Evolutionary conservation across 2,329 filamentous ascomycete genomes (phyloP), one percentile per base, ranked within the genome.

Genomic region (Microdochium nivale): DNA sequence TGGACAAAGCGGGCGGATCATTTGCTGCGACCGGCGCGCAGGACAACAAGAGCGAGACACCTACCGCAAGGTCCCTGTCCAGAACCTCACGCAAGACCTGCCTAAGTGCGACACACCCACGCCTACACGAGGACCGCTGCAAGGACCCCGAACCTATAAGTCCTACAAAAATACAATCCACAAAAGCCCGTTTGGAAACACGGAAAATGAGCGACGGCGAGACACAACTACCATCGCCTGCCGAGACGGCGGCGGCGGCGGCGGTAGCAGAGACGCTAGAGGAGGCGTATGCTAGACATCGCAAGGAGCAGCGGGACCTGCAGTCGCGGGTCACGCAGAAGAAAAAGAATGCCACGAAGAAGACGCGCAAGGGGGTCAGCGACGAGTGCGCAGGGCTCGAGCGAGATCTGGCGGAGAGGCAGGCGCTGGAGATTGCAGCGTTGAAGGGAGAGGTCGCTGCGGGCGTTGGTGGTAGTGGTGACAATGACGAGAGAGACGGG

Each of bases 331-430:
- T 95, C 63, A 96, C 89, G 4, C 90, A 87, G 71, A 97, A 96
- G 78, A 99, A 96, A 77, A 97, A 96, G 76, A 86, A 88, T 59
- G 91, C 94, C 16, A 95, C 87, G 47, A 99, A 97, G 72, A 90
- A 83, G 81, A 91, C 78, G 59, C 81, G 74, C 62, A 89, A 86
- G 66, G 84, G 85, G 25, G 75, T 92, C 62, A 89, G 87, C 40
- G 77, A 86, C 50, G 88, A 92, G 65, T 90, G 88, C 58, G 85
- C 86, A 54, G 75, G 80, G 50, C 73, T 90, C 57, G 87, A 92
- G 66, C 73, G 79, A 8, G 70, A 80, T 51, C 64, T 88, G 43
- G 82, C 80, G 55, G 84, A 87, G 61, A 75, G 78, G 57, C 88
- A 94, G 51, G 78, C 75, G 11, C 73, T 72, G 3, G 86, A 90